Evolutionary conservation across 768 basidiomycete species (phyloP), one percentile per base, ranked within the genome.

Genomic region (Boletus tylopilopsis): DNA sequence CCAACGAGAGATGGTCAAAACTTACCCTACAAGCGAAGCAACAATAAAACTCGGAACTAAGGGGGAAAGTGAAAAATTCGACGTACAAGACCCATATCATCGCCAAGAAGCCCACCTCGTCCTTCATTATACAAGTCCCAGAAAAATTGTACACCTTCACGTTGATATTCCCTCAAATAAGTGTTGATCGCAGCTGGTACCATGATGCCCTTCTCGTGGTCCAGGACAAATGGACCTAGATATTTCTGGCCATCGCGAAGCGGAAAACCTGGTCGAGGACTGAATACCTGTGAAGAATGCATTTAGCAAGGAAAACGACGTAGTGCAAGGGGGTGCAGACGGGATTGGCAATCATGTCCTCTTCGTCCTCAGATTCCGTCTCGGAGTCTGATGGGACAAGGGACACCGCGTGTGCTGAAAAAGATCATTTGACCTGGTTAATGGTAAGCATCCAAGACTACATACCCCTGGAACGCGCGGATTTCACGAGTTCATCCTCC

Each of bases 81-180:
- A 67, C 67, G 22, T 54, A 84, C 83, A 53, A 86, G 73, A 56
- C 92, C 95, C 95, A 98, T 98, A 61, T 98, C 95, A 64, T 98
- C 95, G 6, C 95, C 95, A 5, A 98, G 76, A 11, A 97, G 64
- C 0, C 87, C 94, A 0, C 95, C 95, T 37, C 75, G 72, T 0
- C 76, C 77, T 55, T 84, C 71, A 24, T 73, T 67, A 62, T 87
- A 96, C 39, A 84, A 76, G 13, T 77, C 72, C 69, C 80, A 96
- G 42, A 97, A 78, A 68, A 97, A 97, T 35, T 73, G 67, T 12
- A 88, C 80, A 8, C 95, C 95, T 11, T 93, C 85, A 29, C 91
- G 77, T 61, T 98, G 95, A 60, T 98, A 98, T 29, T 84, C 81
- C 46, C 94, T 84, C n/a, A 97, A 73, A 64, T 85, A 90, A 0